Evolutionary conservation across 2,329 filamentous ascomycete species (phyloP).

Genomic region (Zymoseptoria pseudotritici): DNA sequence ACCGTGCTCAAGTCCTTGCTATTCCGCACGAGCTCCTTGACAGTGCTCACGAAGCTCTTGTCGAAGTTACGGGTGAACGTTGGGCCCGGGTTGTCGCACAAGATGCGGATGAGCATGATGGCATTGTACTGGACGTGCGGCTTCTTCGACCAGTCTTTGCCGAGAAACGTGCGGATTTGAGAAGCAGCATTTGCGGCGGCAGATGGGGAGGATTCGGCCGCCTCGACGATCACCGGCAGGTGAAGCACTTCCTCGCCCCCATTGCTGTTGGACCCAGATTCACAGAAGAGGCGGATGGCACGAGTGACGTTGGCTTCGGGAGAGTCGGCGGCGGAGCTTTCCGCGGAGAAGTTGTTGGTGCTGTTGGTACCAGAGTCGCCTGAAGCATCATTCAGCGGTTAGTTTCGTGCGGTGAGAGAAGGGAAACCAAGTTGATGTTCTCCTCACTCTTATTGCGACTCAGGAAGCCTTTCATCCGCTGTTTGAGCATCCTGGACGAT

Average conservation of each 20-base stretch:
- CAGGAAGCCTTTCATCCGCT: constrained; percentile 4
- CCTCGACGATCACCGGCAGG: constrained; percentile 87
- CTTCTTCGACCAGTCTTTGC: constrained; percentile 53
- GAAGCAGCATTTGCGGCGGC: constrained; percentile 76
- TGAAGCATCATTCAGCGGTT: not conserved
- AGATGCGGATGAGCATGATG: constrained; percentile 88
- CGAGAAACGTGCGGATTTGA: constrained; percentile 74
- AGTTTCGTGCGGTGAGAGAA: not conserved
- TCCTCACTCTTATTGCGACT: constrained; percentile 6
- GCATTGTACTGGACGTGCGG: constrained; percentile 87
- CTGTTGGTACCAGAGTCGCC: constrained; percentile 4
- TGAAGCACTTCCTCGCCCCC: constrained; percentile 81
- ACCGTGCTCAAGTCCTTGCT: constrained; percentile 68
- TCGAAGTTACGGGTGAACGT: constrained; percentile 90
- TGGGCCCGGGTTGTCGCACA: constrained; percentile 82
- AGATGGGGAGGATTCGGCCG: constrained; percentile 81
- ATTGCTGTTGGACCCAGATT: constrained; percentile 53
- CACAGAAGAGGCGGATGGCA: constrained; percentile 71
- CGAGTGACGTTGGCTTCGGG: constrained; percentile 60
- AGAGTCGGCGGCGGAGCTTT: constrained; percentile 36
- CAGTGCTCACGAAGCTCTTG: constrained; percentile 67
- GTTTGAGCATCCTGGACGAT: not conserved
- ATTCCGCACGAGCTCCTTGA: constrained; percentile 66
- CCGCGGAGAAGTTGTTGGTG: constrained; percentile 9
- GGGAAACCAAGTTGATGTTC: not conserved